These are phyloP conservation scores for Macrophomina pseudophaseolina DNA, from an alignment of 2,329 filamentous ascomycete species.

Conservation along the genomic window DNA sequence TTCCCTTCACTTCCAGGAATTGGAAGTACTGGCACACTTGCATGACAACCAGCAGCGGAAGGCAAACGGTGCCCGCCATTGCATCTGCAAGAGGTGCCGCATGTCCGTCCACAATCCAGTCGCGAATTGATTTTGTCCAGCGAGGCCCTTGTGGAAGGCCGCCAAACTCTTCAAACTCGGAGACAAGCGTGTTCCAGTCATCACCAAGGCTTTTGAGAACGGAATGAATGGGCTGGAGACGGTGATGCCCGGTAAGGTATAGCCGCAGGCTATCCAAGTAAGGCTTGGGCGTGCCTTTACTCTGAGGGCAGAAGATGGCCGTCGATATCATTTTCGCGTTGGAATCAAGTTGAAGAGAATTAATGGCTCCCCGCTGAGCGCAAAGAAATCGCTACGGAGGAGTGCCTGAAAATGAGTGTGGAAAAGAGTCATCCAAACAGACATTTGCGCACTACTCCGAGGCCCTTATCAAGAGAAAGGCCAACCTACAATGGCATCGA, in stretches of 20 bases:
- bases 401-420: too few species aligned
- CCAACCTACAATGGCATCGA: too few species aligned
- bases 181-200: not conserved
- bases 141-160: not conserved
- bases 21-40: slow-evolving; percentile 35
- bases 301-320: slow-evolving; percentile 34
- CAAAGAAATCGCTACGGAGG: too few species aligned
- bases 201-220: not conserved
- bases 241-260: slow-evolving; percentile 28
- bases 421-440: too few species aligned
- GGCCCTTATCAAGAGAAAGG: too few species aligned
- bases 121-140: slow-evolving; percentile 25
- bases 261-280: slow-evolving; percentile 31
- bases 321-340: slow-evolving; percentile 22
- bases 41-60: slow-evolving; percentile 33
- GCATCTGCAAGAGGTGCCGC: slow-evolving; percentile 30
- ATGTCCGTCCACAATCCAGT: slow-evolving; percentile 30
- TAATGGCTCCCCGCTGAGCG: too few species aligned
- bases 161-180: not conserved
- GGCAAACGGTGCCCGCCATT: slow-evolving; percentile 30
- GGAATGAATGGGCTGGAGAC: not conserved
- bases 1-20: slow-evolving; percentile 28
- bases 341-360: too few species aligned
- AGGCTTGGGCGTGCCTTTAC: slow-evolving; percentile 31
- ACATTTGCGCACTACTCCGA: too few species aligned